Percentiles rank a stretch among this genome's conserved stretches.
phyloP scores from a whole-genome alignment of 2,329 filamentous ascomycete genomes.

The Tolypocladium cylindrosporum region DNA sequence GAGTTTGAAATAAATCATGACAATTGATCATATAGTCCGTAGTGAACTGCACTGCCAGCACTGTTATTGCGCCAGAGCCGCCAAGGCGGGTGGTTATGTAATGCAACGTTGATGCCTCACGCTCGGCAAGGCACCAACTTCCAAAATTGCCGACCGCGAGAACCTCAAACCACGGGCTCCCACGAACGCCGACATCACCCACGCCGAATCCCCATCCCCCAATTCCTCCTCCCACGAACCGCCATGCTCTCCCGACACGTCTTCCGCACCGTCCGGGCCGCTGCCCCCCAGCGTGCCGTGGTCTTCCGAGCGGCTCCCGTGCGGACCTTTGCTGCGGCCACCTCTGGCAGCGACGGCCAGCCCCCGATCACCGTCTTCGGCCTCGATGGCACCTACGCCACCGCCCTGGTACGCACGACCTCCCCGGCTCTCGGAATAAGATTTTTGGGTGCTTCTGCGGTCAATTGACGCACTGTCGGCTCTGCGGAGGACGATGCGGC shows the following conservation, averaged over 20 bases:
- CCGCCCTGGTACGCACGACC: slow-evolving; percentile 72
- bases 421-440: slow-evolving; percentile 1
- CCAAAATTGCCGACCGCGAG: slow-evolving; percentile 32
- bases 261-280: slow-evolving; percentile 44
- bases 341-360: slow-evolving; percentile 58
- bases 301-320: slow-evolving; percentile 38
- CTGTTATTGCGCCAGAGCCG: not conserved
- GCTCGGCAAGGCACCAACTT: slow-evolving; percentile 26
- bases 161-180: slow-evolving; percentile 24
- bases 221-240: slow-evolving; percentile 10
- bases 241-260: slow-evolving; percentile 53
- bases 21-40: not conserved
- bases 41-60: no score
- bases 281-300: slow-evolving; percentile 48
- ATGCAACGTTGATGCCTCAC: slow-evolving; percentile 25
- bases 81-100: not conserved
- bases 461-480: slow-evolving; percentile 8
- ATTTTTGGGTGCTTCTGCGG: not conserved
- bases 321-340: slow-evolving; percentile 77
- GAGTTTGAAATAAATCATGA: not conserved
- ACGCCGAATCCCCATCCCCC: slow-evolving; percentile 15
- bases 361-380: slow-evolving; percentile 88
- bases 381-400: slow-evolving; percentile 95
- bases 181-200: slow-evolving; percentile 14
- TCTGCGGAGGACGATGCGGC: not conserved